phyloP scores from a whole-genome alignment of 202 grass and related monocot genomes.

The Brachypodium distachyon region DNA sequence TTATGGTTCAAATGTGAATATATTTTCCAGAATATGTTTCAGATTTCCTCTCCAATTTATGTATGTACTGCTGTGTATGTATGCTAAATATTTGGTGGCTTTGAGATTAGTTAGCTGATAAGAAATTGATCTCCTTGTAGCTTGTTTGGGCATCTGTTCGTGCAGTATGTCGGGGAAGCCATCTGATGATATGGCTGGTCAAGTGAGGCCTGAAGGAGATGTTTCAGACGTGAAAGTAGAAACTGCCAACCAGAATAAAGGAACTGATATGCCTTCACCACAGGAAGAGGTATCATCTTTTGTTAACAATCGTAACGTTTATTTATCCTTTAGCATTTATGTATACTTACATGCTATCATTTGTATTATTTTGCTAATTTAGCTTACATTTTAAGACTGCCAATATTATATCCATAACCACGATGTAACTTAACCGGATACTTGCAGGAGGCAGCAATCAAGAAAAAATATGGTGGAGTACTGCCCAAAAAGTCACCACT shows the following conservation, averaged over 20 bases:
- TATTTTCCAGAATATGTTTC: not conserved
- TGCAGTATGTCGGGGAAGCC: conserved; percentile 38
- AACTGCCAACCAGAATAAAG: conserved; percentile 26
- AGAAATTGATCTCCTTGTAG: conserved; percentile 3
- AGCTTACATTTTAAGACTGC: not conserved
- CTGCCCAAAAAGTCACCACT: conserved; percentile 49
- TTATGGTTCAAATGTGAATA: not conserved
- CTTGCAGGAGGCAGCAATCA: conserved; percentile 47
- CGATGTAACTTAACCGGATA: not conserved
- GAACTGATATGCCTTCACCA: conserved; percentile 32
- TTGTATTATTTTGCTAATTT: not conserved
- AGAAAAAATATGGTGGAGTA: conserved; percentile 68
- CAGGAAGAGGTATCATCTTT: conserved; percentile 22
- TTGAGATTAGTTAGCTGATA: not conserved
- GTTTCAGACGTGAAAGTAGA: conserved; percentile 15
- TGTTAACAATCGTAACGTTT: not conserved
- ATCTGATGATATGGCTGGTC: conserved; percentile 28
- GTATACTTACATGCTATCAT: not conserved
- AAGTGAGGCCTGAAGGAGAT: conserved; percentile 26
- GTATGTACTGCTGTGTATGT: not conserved
- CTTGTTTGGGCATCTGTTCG: conserved; percentile 11
- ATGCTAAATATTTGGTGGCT: not conserved
- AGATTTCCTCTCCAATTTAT: not conserved
- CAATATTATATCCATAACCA: not conserved
- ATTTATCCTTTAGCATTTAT: not conserved